Base-by-base conservation (phyloP, 257 asterid species). In the Solanum pimpinellifolium region DNA sequence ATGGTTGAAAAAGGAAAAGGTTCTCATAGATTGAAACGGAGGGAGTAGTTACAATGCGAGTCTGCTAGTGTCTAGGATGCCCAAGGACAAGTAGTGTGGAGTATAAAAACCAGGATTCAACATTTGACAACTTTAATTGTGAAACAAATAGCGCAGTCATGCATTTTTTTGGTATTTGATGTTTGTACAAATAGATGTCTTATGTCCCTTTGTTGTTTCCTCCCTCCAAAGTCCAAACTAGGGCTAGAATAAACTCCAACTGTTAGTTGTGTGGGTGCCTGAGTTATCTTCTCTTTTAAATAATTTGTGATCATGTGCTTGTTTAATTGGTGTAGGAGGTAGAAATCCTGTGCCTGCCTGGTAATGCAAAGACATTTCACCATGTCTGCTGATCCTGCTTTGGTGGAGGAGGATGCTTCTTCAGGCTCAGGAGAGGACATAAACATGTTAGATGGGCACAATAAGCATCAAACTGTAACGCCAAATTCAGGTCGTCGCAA, bases 381-480 rank as follows among this genome's bases (percentile, higher is more conserved):
- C 88, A 96, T 95, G 99, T 96, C 99, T 85, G 92, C 93, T 60
- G 93, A 95, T 89, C 96, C 94, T 39, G 85, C 93, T 86, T 93
- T 94, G 39, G 91, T 89, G 39, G 98, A 94, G 37, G 98, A 94
- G 88, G 97, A 95, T 35, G 98, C 89, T 82, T 94, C 98, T 80
- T 96, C 98, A 73, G 99, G 97, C 91, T 95, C 98, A 2, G 96
- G 95, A 49, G 99, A 94, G 72, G 98, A 96, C 86, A 91, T 92
- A 75, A 92, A 95, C 92, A 88, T 91, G 91, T 89, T 95, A 89
- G 97, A 96, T 84, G 96, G 96, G 83, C 89, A 91, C 78, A 93
- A 86, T 90, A 96, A 94, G 86, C 91, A 92, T 91, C 93, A 93
- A 47, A 47, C 92, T 46, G 89, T 86, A 83, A 90, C 88, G 7